Base-by-base conservation (phyloP, 768 basidiomycete species). In the Agaricus blazei region DNA sequence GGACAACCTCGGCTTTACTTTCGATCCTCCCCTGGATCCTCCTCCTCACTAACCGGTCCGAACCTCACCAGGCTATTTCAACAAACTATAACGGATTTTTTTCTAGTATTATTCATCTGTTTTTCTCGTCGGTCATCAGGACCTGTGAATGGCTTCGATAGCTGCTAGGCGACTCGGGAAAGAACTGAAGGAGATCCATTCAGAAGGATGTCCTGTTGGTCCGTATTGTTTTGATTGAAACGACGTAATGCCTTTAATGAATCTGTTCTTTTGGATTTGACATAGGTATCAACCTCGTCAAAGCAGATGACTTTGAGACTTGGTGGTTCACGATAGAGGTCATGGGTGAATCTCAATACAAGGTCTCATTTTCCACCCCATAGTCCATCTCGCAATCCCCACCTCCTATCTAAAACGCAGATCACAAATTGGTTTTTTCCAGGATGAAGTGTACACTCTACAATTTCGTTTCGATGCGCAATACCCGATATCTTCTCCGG, bases 401-500 rank as follows among this genome's bases (percentile, higher is more conserved):
- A 19, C 19, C 49, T 36, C 26, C 28, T 31, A 26, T 49, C 28
- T 34, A 46, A 2, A 19, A 51, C n/a, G 14, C 29, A 27, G 26
- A 12, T 45, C 28, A 29, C 24, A 40, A 40, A n/a, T 34, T 23
- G 34, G 37, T 34, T 24, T 34, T 31, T 38, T 29, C 24, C 60
- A 93, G 90, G 85, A 77, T 48, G 90, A 93, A 71, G 78, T 77
- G 51, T 87, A 90, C 68, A 85, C 81, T 53, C 75, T 92, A 38
- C 85, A 85, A 70, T 93, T 95, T 68, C 79, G 86, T 62, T 95
- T 95, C 66, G 88, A 91, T 60, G 37, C 79, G 1, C 79, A 81
- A 62, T 94, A 93, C 68, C 93, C 93, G 0, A 94, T 95, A 62
- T 87, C 88, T 9, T 83, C 90, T 1, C 93, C 92, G 11, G 88